Conservation (phyloP, 495 filamentous ascomycete species). For the Hyaloscypha bicolor region DNA sequence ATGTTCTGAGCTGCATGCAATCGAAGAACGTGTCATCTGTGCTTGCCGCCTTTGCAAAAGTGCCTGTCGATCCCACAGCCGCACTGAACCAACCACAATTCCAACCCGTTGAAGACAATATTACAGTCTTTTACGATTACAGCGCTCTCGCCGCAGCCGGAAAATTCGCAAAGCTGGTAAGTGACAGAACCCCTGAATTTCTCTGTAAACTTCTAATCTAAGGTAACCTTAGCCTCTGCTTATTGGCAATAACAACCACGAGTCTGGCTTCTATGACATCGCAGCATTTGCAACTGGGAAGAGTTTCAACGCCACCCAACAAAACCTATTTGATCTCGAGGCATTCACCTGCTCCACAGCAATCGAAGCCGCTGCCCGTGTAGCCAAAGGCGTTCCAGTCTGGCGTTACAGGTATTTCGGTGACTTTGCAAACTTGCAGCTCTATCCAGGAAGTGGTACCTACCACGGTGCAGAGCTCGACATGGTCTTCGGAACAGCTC, state of each 20-base stretch:
- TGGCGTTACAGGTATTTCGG: conserved; percentile 56
- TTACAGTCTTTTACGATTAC: conserved; percentile 49
- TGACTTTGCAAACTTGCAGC: conserved; percentile 45
- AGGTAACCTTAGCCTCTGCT: conserved; percentile 39
- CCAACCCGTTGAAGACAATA: conserved; percentile 46
- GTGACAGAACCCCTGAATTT: not conserved
- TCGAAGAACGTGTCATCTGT: conserved; percentile 35
- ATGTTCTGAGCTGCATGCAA: conserved; percentile 50
- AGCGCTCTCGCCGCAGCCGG: conserved; percentile 30
- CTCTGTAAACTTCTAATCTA: conserved; percentile 23
- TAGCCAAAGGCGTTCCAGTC: conserved; percentile 37
- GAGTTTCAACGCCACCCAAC: conserved; percentile 25
- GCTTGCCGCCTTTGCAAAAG: conserved; percentile 37
- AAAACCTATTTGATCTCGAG: conserved; percentile 40
- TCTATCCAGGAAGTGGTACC: conserved; percentile 42
- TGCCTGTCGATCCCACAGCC: conserved; percentile 30
- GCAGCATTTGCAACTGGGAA: conserved; percentile 26
- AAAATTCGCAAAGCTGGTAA: conserved; percentile 28
- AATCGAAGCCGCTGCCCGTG: conserved; percentile 34
- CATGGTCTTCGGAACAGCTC: conserved; percentile 10
- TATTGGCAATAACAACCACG: conserved; percentile 46
- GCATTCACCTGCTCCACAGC: conserved; percentile 48
- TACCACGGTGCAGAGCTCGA: conserved; percentile 46
- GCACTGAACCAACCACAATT: conserved; percentile 29
- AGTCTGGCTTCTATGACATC: conserved; percentile 41